A percentile compares a stretch with the other conserved stretches of the same genome.
Conservation (phyloP, 495 filamentous ascomycete genomes). For the Staphylotrichum tortipilum region DNA sequence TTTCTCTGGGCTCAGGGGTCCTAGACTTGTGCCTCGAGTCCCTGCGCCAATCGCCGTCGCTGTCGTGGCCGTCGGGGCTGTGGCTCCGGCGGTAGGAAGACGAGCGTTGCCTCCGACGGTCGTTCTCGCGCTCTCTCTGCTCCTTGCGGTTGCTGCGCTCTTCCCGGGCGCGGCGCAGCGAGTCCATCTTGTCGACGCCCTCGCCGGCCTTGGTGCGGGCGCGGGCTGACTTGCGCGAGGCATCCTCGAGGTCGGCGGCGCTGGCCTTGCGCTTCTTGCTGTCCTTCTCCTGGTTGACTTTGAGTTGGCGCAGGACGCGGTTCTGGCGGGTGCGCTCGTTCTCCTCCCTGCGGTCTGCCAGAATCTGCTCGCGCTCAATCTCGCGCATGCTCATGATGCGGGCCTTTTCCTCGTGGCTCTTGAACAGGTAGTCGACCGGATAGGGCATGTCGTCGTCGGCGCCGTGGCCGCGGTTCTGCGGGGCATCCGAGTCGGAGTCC, state of each 20-base stretch:
- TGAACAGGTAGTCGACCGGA: conserved; percentile 82
- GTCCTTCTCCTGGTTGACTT: conserved; percentile 57
- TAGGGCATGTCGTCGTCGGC: conserved; percentile 60
- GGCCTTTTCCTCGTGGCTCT: conserved; percentile 66
- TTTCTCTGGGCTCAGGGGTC: conserved; percentile 41
- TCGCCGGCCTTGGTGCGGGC: conserved; percentile 79
- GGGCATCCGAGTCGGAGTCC: conserved; percentile 60
- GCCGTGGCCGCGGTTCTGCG: conserved; percentile 41
- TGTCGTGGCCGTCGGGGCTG: conserved; percentile 64
- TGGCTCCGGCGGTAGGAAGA: conserved; percentile 37
- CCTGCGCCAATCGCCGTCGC: conserved; percentile 62
- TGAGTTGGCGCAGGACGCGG: conserved; percentile 68
- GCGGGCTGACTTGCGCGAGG: conserved; percentile 69
- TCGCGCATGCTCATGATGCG: conserved; percentile 83
- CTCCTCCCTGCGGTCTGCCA: conserved; percentile 79
- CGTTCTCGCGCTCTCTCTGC: conserved; percentile 57
- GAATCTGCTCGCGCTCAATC: conserved; percentile 77
- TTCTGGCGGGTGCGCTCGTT: conserved; percentile 75
- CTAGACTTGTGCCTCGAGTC: conserved; percentile 34
- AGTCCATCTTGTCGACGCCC: conserved; percentile 65
- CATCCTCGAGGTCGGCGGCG: conserved; percentile 61
- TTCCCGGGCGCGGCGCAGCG: conserved; percentile 74
- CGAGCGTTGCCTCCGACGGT: conserved; percentile 47
- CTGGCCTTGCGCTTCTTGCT: conserved; percentile 74
- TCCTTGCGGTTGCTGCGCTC: conserved; percentile 74